Percentiles rank a stretch among this genome's conserved stretches.
phyloP scores from a whole-genome alignment of 1,284 basidiomycete species.

The Filobasidium uniguttulatum region DNA sequence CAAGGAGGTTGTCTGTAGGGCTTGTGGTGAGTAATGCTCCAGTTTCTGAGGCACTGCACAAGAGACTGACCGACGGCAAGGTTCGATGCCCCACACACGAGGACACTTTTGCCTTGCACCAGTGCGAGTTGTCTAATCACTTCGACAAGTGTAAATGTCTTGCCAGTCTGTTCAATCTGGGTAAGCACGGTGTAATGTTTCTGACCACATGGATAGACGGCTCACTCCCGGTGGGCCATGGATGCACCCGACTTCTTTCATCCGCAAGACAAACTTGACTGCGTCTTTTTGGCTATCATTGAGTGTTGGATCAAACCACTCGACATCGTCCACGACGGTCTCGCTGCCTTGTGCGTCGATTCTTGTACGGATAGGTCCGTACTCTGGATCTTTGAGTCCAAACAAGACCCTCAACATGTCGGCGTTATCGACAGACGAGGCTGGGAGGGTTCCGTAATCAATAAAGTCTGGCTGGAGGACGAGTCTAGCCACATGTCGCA shows the following conservation, averaged over 20 bases:
- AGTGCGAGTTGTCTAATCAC: constrained; percentile 55
- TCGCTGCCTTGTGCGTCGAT: background rate
- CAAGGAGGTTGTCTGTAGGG: constrained; percentile 60
- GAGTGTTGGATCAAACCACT: constrained; percentile 60
- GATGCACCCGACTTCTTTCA: constrained; percentile 71
- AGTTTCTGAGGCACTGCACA: background rate
- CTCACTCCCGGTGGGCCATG: constrained; percentile 81
- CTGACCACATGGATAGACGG: background rate
- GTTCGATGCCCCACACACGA: constrained; percentile 84
- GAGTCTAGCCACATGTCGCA: constrained; percentile 49
- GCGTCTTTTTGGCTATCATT: constrained; percentile 76
- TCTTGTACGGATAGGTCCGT: background rate
- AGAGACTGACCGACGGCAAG: constrained; percentile 51
- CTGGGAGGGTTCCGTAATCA: background rate
- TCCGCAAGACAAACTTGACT: constrained; percentile 33
- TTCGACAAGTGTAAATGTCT: constrained; percentile 83
- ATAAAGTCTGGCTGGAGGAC: constrained; percentile 18
- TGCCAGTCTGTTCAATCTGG: constrained; percentile 52
- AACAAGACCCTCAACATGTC: constrained; percentile 52
- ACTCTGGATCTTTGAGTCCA: constrained; percentile 40
- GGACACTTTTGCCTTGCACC: constrained; percentile 42
- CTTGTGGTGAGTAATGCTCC: background rate
- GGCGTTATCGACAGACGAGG: constrained; percentile 14
- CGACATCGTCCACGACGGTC: constrained; percentile 31
- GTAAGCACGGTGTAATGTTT: background rate